Percentiles rank a stretch among this genome's conserved stretches.
These are phyloP conservation scores for Pterocarpus macrocarpus DNA, from an alignment of 306 rosid genomes.

Conservation along the genomic window DNA sequence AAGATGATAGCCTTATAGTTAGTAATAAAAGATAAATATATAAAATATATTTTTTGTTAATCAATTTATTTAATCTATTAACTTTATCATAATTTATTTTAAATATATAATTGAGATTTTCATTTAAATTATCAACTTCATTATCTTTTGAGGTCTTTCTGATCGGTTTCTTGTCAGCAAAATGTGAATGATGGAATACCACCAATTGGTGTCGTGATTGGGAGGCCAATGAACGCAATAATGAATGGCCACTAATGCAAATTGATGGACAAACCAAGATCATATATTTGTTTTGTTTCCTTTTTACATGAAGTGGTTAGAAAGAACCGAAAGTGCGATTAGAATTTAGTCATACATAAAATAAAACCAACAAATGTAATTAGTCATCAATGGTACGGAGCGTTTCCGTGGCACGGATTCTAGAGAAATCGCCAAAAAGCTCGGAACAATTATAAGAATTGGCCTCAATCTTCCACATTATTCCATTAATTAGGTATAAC, in stretches of 20 bases:
- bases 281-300: background rate
- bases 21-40: no score
- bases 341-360: background rate
- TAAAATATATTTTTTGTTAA: no score
- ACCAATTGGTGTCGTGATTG: background rate
- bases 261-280: background rate
- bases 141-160: background rate
- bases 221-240: background rate
- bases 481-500: constrained; percentile 1
- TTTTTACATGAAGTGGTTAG: background rate
- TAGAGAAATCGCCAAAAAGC: constrained; percentile 22
- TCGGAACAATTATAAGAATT: background rate
- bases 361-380: background rate
- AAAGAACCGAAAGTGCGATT: background rate
- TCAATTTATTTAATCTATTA: no score
- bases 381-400: background rate
- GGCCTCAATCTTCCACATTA: background rate
- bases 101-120: no score
- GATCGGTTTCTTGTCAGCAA: background rate
- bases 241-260: constrained; percentile 15
- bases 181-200: background rate
- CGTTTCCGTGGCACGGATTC: constrained; percentile 36
- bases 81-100: no score
- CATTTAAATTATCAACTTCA: background rate
- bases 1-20: no score